Base-by-base conservation (phyloP, 1,284 basidiomycete genomes). In the Puccinia novopanici region DNA sequence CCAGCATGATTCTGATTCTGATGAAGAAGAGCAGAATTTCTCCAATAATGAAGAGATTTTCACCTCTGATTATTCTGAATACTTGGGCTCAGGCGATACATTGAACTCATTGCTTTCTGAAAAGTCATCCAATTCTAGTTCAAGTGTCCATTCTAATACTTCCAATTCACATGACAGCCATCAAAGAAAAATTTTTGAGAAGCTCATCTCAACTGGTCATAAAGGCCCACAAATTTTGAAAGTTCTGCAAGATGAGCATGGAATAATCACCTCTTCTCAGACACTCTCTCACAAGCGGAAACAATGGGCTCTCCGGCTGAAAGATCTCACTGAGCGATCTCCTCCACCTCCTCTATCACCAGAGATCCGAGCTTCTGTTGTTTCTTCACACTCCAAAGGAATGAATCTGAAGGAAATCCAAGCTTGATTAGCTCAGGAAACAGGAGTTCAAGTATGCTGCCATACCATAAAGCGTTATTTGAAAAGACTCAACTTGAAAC, bases 31-130 rank as follows among this genome's bases (percentile, higher is more conserved):
- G n/a, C n/a, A n/a, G n/a, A n/a, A n/a, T n/a, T n/a, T n/a, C 45
- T 54, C 22, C 22, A 17, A 54, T 17, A 54, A 54, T 37, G 34
- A 61, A 4, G 57, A 37, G 4, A 22, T 61, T 5, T 61, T 30
- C 5, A 61, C 57, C 12, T 61, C 57, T 30, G 57, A 61, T 15
- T 37, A 61, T 61, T 61, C 57, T 61, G 57, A 61, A 27, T 9
- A 3, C 5, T 61, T 24, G 4, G 57, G n/a, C 24, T 61, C 57
- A 27, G 57, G 30, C 30, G 57, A 61, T 19, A 27, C 17, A 37
- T 12, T 3, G 12, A 27, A 5, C 22, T 61, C 24, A 4, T 61
- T 19, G 3, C 3, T 4, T 30, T 61, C 57, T 13, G n/a, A 30
- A 3, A 13, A 5, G 40, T 15, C 10, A 37, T 67, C 65, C 6